Base-by-base conservation (phyloP, 352 stramenopile species). In the Elongisporangium undulatum region DNA sequence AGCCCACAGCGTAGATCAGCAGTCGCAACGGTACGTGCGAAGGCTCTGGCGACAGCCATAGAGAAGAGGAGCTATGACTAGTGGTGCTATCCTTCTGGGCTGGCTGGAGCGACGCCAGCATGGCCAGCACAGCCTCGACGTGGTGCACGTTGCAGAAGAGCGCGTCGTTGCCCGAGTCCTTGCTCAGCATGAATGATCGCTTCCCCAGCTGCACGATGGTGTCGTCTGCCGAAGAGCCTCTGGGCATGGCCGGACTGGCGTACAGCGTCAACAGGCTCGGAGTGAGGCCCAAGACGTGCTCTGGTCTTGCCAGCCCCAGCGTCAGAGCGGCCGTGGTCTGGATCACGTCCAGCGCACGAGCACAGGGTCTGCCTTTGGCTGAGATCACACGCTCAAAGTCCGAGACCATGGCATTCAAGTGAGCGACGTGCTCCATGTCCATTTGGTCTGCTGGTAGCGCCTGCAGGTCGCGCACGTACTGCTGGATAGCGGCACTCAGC, bases 151-250 rank as follows among this genome's bases (percentile, higher is more conserved):
- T 72, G 70, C 75, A 90, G 55, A 94, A 94, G 6, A 34, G 62
- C 16, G 51, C 54, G 61, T 94, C 84, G 55, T 94, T 90, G 1
- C 29, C 49, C 17, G 69, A 79, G 9, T 92, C 78, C 51, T 94
- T 94, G 58, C 80, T 91, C 29, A 90, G 62, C 26, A 90, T 68
- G 55, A 94, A 94, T 4, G 92, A 67, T 15, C 66, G 64, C 54
- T 94, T 94, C 4, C 72, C 73, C 1, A 89, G 51, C 16, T 63
- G 63, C 6, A 76, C 57, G 0, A 85, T 45, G 10, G 13, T 10
- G 7, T 45, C 34, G 34, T 45, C 34, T 3, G 34, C 34, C 34
- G 34, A 45, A 17, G 34, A 45, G 6, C 13, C 34, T 45, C 34
- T 45, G 34, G 34, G 34, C 34, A 45, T 45, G 34, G 34, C 26